Conservation (phyloP, 2,329 filamentous ascomycete genomes). For the Aspergillus costaricaensis region DNA sequence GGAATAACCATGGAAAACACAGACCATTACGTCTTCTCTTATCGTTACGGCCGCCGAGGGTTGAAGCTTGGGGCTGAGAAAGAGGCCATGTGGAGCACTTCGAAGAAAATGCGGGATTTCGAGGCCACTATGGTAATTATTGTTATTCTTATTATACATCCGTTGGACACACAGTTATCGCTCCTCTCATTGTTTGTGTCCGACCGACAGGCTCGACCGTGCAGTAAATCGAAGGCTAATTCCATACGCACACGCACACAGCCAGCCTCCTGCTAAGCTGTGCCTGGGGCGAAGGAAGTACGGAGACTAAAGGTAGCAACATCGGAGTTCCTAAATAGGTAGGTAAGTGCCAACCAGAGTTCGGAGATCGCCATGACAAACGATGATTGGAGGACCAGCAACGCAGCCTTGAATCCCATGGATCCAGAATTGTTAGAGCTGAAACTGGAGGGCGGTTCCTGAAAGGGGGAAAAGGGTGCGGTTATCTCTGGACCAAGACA, state of each 20-base stretch:
- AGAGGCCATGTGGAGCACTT: background rate
- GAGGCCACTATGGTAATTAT: background rate
- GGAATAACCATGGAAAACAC: constrained; percentile 22
- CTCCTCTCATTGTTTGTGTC: background rate
- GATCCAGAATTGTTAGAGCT: background rate
- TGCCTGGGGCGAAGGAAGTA: background rate
- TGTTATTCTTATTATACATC: background rate
- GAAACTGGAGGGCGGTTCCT: constrained; percentile 6
- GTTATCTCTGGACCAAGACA: background rate
- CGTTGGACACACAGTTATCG: background rate
- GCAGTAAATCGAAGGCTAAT: background rate
- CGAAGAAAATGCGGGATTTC: background rate
- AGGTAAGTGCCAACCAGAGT: constrained; percentile 2
- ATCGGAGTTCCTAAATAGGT: background rate
- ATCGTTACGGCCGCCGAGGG: background rate
- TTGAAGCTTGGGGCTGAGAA: background rate
- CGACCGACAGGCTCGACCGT: background rate
- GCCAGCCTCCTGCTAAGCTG: background rate
- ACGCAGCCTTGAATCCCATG: background rate
- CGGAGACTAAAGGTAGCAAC: background rate
- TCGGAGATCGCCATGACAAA: background rate
- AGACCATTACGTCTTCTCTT: constrained; percentile 5
- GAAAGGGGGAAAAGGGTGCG: constrained; percentile 9
- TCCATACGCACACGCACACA: background rate
- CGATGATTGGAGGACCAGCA: background rate